Conservation (phyloP, 768 basidiomycete species). For the Suillus alpinus region DNA sequence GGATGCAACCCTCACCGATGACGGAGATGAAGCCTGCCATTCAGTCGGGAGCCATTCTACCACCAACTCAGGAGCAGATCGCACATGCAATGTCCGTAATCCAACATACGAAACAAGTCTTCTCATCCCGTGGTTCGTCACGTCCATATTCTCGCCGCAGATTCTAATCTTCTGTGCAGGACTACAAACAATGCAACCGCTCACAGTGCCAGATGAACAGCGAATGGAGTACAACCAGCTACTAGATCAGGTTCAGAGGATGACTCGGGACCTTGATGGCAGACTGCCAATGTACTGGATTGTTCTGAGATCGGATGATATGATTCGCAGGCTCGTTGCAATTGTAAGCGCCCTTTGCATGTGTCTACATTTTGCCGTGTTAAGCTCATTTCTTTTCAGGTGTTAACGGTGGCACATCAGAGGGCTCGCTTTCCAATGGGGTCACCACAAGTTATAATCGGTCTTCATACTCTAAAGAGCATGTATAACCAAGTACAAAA, state of each 20-base stretch:
- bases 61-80: slow-evolving; percentile 32
- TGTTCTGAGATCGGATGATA: slow-evolving; percentile 45
- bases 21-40: not conserved
- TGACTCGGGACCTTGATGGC: slow-evolving; percentile 45
- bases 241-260: slow-evolving; percentile 48
- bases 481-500: slow-evolving; percentile 45
- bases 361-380: slow-evolving; percentile 12
- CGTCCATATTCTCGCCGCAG: slow-evolving; percentile 9
- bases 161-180: slow-evolving; percentile 26
- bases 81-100: slow-evolving; percentile 29
- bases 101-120: slow-evolving; percentile 31
- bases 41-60: not conserved
- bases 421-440: slow-evolving; percentile 19
- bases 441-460: slow-evolving; percentile 32
- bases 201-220: slow-evolving; percentile 51
- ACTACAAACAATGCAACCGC: slow-evolving; percentile 30
- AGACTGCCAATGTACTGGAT: slow-evolving; percentile 47
- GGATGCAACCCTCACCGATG: not conserved
- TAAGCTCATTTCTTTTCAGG: slow-evolving; percentile 29
- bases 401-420: slow-evolving; percentile 40
- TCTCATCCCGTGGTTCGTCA: slow-evolving; percentile 29
- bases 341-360: slow-evolving; percentile 45
- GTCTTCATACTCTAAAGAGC: slow-evolving; percentile 36
- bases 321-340: slow-evolving; percentile 47
- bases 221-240: slow-evolving; percentile 48